A percentile compares a stretch with the other conserved stretches of the same genome.
Evolutionary conservation across 1,284 basidiomycete genomes (phyloP).

Genomic region (Apiotrichum siamense): DNA sequence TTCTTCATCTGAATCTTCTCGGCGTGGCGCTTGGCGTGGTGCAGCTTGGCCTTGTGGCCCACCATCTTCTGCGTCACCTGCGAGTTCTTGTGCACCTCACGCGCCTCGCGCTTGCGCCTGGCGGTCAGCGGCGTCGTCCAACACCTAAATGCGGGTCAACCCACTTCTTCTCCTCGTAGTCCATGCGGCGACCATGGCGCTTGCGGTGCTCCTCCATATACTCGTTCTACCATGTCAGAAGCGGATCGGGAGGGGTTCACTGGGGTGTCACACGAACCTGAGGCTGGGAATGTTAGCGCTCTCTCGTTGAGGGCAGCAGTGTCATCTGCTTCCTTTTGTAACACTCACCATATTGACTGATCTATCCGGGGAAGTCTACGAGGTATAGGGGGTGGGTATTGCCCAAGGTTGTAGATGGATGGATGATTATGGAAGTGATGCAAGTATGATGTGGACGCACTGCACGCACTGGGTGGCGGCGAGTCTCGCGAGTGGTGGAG

Average conservation of each 20-base stretch:
- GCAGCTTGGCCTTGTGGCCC: constrained; percentile 94
- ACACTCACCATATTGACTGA: constrained; percentile 22
- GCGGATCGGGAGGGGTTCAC: not conserved
- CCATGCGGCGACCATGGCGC: constrained; percentile 47
- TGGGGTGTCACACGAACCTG: constrained; percentile 27
- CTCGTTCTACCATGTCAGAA: constrained; percentile 41
- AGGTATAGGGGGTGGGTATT: not conserved
- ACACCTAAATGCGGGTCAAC: not conserved
- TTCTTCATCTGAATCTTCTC: constrained; percentile 99
- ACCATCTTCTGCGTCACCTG: constrained; percentile 87
- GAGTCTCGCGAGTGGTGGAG: not conserved
- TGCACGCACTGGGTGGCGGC: constrained; percentile 11
- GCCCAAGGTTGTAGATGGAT: constrained; percentile 1
- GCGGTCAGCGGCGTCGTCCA: too few relatives aligned
- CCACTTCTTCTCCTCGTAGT: constrained; percentile 47
- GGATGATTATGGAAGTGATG: not conserved
- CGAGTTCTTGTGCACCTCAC: constrained; percentile 81
- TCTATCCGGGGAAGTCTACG: not conserved
- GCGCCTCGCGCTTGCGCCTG: constrained; percentile 90
- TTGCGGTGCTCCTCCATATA: constrained; percentile 50
- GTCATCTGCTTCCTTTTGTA: not conserved
- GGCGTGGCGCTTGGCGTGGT: constrained; percentile 90
- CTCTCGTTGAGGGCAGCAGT: too few relatives aligned
- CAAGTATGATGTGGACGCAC: too few relatives aligned
- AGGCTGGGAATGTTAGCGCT: constrained; percentile 29